These are phyloP conservation scores for Pisolithus marmoratus DNA, from an alignment of 768 basidiomycete genomes.

Conservation along the genomic window DNA sequence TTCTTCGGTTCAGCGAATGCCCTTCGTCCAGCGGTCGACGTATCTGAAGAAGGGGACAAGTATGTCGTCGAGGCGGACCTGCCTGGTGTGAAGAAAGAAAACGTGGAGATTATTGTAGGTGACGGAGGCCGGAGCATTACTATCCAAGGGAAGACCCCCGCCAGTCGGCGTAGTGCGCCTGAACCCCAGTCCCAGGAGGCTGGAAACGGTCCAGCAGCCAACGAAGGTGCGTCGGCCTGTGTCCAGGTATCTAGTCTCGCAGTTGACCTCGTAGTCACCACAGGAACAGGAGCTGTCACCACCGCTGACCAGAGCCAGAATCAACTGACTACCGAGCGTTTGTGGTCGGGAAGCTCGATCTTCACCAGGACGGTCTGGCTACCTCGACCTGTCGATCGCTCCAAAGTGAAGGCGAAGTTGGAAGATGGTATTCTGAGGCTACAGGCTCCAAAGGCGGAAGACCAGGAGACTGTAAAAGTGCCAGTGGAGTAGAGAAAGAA, in stretches of 20 bases:
- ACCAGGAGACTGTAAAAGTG: conserved; percentile 51
- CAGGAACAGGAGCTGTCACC: conserved; percentile 12
- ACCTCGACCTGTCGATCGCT: conserved; percentile 54
- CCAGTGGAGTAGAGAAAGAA: conserved; percentile 22
- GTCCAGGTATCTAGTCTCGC: neutral
- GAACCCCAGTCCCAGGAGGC: conserved; percentile 17
- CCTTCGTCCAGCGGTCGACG: conserved; percentile 56
- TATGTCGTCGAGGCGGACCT: conserved; percentile 74
- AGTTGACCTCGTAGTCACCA: neutral
- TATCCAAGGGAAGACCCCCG: conserved; percentile 56
- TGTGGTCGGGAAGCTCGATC: conserved; percentile 46
- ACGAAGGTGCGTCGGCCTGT: conserved; percentile 24
- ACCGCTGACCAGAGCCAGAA: conserved; percentile 27
- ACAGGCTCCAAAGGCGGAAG: conserved; percentile 53
- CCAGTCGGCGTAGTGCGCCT: conserved; percentile 15
- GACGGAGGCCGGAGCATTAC: conserved; percentile 66
- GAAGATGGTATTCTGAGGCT: conserved; percentile 66
- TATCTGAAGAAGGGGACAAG: conserved; percentile 57
- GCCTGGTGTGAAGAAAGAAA: conserved; percentile 74
- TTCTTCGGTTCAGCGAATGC: conserved; percentile 34
- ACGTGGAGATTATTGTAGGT: conserved; percentile 64
- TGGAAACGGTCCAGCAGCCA: conserved; percentile 7
- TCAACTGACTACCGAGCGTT: conserved; percentile 54
- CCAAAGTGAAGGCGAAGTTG: conserved; percentile 57
- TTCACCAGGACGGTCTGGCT: conserved; percentile 73